Base-by-base conservation (phyloP, 441 rosid species). In the Euphorbia celastroides region DNA sequence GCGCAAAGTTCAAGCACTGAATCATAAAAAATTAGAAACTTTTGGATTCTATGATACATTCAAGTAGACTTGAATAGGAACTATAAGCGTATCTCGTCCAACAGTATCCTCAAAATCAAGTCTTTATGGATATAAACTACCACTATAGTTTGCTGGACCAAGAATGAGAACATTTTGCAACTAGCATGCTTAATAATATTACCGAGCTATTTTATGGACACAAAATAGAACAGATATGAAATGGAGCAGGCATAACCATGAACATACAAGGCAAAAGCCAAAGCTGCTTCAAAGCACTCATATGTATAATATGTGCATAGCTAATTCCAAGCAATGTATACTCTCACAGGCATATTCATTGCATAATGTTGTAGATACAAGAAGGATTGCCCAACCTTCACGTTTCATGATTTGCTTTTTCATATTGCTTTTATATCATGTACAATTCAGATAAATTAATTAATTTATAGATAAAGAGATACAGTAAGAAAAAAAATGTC, bases 1-100 rank as follows among this genome's bases (percentile, higher is more conserved):
- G 19, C 30, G 17, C 20, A 57, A 71, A 57, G 34, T 58, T 58
- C 44, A 36, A 71, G 25, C 17, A 9, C 31, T 65, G 46, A 5
- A 20, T 28, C 59, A 32, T 52, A 17, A 31, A 28, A 30, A 31
- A 64, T 14, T 63, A 57, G 30, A 38, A 42, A 38, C 38, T 34
- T 14, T 57, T 31, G 56, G 44, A 38, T 14, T 16, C 13, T 22
- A 8, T 22, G 7, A 44, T 30, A n/a, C 26, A 51, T 62, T 31
- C 17, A 36, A 26, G 23, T 19, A n/a, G 52, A 52, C 32, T 19
- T 19, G 52, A 38, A 36, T 17, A 51, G 36, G 12, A 61, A 48
- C 20, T 60, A 48, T 32, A 17, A n/a, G 13, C 3, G 60, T 14
- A 20, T 60, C 28, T 26, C 16, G 0, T 69, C 50, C 61, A 50